Base-by-base conservation (phyloP, 805 yeast genomes). In the Ascoidea asiatica region DNA sequence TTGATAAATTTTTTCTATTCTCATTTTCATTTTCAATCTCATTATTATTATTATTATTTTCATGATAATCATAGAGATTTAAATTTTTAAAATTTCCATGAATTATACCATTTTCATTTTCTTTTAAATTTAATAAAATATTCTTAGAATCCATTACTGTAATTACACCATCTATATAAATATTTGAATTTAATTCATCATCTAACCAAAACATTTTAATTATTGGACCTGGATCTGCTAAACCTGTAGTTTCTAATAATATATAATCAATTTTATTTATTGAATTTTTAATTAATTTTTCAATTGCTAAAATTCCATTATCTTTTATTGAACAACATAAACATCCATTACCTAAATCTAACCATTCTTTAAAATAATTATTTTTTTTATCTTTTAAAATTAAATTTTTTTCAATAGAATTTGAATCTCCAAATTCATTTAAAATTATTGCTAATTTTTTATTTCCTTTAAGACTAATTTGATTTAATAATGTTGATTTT, bases 161-260 rank as follows among this genome's bases (percentile, higher is more conserved):
- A 13, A 92, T 73, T 4, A 90, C 86, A 0, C 95, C 95, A 60
- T 90, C 97, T 29, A 92, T 80, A 58, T 85, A 84, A 1, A 92
- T 87, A 52, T 79, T 80, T 4, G 95, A 79, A 15, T 80, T 72
- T 46, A 92, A 66, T 0, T 89, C 97, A 20, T 85, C 90, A 59
- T 92, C 98, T 23, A 89, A 70, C 98, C 98, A 92, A 62, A 92
- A 92, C 96, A 90, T 90, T 50, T 79, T 76, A 4, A 97, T 96
- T 21, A 92, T 87, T 0, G 97, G 97, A 0, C 89, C 97, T 0
- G 98, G 98, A 57, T 92, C 97, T 0, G 98, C 98, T 15, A 92
- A 72, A 0, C 98, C 98, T 0, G 95, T 87, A 0, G 98, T 92
- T 57, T 92, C 98, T 44, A 92, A 65, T 20, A 92, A 59, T n/a